Base-by-base conservation (phyloP, 495 filamentous ascomycete genomes). In the Aspergillus ostianus region DNA sequence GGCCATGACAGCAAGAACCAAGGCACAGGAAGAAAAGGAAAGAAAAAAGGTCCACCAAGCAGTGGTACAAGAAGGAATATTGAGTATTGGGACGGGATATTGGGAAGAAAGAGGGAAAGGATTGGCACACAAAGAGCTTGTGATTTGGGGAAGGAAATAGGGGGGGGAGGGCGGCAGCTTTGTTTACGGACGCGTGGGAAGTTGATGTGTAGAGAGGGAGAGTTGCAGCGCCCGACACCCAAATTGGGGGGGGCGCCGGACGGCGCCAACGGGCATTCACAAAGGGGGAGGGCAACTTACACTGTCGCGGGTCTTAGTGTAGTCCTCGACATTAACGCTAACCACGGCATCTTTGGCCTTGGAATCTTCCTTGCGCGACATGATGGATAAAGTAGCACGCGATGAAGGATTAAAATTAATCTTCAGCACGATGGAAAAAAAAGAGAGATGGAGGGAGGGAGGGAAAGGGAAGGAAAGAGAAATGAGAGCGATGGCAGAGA, bases 251-350 rank as follows among this genome's bases (percentile, higher is more conserved):
- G 63, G 61, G 57, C 36, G 23, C 18, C 41, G 56, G 64, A n/a
- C n/a, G n/a, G n/a, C n/a, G n/a, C n/a, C n/a, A n/a, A n/a, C n/a
- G n/a, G n/a, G n/a, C n/a, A n/a, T n/a, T n/a, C 53, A 64, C 56
- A 60, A 66, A 50, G 15, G 56, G 32, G 51, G 54, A 50, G 59
- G 57, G 45, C 55, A 61, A 75, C 86, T 80, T 82, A 90, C 87
- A 57, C 76, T 77, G 70, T 90, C 87, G 52, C 87, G 79, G 50
- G 85, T 85, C 59, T 80, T 76, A 20, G 83, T 79, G 65, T 87
- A 87, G 62, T 86, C 83, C 46, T 86, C 80, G 45, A 87, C 67
- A 63, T 84, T 83, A 65, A 89, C 72, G 47, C 72, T 66, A 19
- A 79, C 68, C 44, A 67, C 70, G 65, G 67, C 70, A 58, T 75